These are phyloP conservation scores for Priceomyces haplophilus DNA, from an alignment of 805 yeast genomes.

Conservation along the genomic window DNA sequence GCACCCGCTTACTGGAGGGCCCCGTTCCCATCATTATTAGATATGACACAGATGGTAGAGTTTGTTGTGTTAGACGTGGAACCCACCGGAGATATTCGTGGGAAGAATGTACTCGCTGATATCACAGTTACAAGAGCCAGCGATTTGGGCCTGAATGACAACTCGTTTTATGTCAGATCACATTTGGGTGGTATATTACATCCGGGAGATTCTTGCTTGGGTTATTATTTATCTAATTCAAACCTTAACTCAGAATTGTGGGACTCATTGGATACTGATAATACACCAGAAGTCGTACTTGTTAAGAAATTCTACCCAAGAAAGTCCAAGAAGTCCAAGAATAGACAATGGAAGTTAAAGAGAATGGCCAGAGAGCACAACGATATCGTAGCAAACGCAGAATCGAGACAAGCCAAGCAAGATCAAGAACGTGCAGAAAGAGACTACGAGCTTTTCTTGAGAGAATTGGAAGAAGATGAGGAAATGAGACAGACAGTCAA, in stretches of 20 bases:
- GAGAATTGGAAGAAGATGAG: constrained; percentile 94
- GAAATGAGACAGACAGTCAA: constrained; percentile 91
- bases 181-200: constrained; percentile 93
- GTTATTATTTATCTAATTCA: constrained; percentile 80
- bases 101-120: constrained; percentile 83
- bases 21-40: constrained; percentile 76
- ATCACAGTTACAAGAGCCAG: constrained; percentile 84
- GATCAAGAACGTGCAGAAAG: constrained; percentile 89
- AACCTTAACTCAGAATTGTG: constrained; percentile 86
- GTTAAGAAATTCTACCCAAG: constrained; percentile 88
- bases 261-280: constrained; percentile 61
- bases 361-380: constrained; percentile 96
- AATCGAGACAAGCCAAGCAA: constrained; percentile 72
- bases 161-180: constrained; percentile 77
- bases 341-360: constrained; percentile 87
- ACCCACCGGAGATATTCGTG: constrained; percentile 76
- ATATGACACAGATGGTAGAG: constrained; percentile 73
- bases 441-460: constrained; percentile 94
- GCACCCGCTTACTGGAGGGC: constrained; percentile 75
- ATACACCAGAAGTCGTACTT: constrained; percentile 78
- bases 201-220: constrained; percentile 94
- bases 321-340: constrained; percentile 69
- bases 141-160: constrained; percentile 85
- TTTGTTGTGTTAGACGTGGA: constrained; percentile 92
- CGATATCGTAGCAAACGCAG: constrained; percentile 75